These are phyloP conservation scores for Trichosporon sp. DNA, from an alignment of 1,284 basidiomycete genomes.

Conservation along the genomic window DNA sequence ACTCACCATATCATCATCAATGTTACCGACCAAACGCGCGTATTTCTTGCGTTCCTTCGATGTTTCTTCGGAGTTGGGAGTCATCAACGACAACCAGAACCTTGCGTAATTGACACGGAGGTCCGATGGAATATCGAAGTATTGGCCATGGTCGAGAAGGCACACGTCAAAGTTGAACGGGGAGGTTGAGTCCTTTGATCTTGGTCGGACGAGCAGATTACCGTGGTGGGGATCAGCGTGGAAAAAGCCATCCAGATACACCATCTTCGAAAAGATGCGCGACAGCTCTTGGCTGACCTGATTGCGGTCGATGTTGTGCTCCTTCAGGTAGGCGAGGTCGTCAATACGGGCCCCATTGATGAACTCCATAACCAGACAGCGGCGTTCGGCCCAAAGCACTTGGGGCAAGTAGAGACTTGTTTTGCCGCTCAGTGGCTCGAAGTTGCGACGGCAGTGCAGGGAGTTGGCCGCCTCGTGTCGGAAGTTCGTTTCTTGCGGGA, in stretches of 20 bases:
- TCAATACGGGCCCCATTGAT: slow-evolving; percentile 83
- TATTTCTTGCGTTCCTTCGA: slow-evolving; percentile 70
- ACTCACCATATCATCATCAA: slow-evolving; percentile 74
- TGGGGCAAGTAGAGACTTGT: slow-evolving; percentile 89
- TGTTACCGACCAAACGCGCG: slow-evolving; percentile 82
- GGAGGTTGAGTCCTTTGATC: slow-evolving; percentile 60
- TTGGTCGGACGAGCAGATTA: slow-evolving; percentile 83
- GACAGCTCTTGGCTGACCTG: slow-evolving; percentile 86
- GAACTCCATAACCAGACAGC: slow-evolving; percentile 91
- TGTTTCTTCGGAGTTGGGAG: slow-evolving; percentile 61
- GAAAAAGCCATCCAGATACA: slow-evolving; percentile 77
- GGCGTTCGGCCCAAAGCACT: slow-evolving; percentile 74
- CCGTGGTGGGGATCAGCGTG: slow-evolving; percentile 56
- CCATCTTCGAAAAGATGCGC: slow-evolving; percentile 82
- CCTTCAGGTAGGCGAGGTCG: slow-evolving; percentile 76
- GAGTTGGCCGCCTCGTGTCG: slow-evolving; percentile 86
- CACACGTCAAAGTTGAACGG: slow-evolving; percentile 94
- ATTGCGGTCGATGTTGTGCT: slow-evolving; percentile 86
- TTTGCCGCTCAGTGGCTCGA: slow-evolving; percentile 57
- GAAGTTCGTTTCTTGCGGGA: slow-evolving; percentile 82
- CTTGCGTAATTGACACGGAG: slow-evolving; percentile 60
- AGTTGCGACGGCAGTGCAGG: slow-evolving; percentile 65
- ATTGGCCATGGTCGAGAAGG: slow-evolving; percentile 77
- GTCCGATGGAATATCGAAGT: slow-evolving; percentile 78
- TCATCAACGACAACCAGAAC: slow-evolving; percentile 81